phyloP scores from a whole-genome alignment of 768 basidiomycete genomes.

The Boletus sp. region DNA sequence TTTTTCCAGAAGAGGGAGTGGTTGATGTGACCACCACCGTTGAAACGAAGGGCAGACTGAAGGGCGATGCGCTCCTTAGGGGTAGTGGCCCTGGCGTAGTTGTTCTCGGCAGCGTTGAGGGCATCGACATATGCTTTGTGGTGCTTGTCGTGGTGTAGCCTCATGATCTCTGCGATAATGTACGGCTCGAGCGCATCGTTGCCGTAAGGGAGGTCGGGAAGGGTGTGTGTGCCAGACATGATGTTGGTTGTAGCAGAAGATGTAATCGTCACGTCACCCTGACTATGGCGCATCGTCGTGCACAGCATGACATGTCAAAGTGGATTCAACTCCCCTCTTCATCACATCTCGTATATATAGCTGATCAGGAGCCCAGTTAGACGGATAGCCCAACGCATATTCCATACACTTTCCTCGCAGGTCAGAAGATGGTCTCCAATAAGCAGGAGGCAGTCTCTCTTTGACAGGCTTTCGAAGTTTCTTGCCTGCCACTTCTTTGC shows the following conservation, averaged over 20 bases:
- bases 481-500: not conserved
- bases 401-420: conserved; percentile 28
- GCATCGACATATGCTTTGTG: conserved; percentile 95
- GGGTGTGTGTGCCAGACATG: conserved; percentile 50
- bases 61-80: conserved; percentile 48
- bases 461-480: conserved; percentile 10
- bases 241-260: conserved; percentile 6
- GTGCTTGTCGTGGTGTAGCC: conserved; percentile 92
- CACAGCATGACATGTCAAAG: conserved; percentile 21
- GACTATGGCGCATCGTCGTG: not conserved
- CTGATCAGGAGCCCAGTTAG: conserved; percentile 24
- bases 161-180: conserved; percentile 91
- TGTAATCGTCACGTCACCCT: conserved; percentile 1
- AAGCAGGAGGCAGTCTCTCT: conserved; percentile 24
- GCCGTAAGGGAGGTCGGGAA: conserved; percentile 75
- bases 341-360: conserved; percentile 28
- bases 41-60: conserved; percentile 26
- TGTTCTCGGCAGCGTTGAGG: conserved; percentile 60
- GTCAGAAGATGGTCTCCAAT: conserved; percentile 28
- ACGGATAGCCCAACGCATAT: conserved; percentile 33
- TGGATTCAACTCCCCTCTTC: conserved; percentile 20
- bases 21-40: conserved; percentile 68
- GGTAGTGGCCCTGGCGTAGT: conserved; percentile 65
- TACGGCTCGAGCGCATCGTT: conserved; percentile 93
- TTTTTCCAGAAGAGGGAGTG: conserved; percentile 98